Evolutionary conservation across 176 grass and related monocot genomes (phyloP).

Genomic region (Eremochloa ophiuroides): DNA sequence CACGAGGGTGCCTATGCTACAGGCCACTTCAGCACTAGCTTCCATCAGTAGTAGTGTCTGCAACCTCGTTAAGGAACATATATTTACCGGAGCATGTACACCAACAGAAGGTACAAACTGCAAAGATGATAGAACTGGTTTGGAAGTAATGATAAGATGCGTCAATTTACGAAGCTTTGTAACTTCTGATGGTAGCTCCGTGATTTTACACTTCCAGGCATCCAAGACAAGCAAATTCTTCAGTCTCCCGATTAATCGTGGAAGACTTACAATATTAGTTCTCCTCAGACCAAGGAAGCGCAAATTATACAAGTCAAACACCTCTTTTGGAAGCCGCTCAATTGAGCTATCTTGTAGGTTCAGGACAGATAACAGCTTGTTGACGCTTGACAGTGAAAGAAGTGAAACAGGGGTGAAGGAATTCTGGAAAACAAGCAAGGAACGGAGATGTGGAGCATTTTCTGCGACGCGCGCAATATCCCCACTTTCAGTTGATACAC

Average conservation of each 20-base stretch:
- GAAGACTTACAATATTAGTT: slow-evolving; percentile 21
- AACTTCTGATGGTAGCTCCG: slow-evolving; percentile 28
- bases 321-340: slow-evolving; percentile 24
- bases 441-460: slow-evolving; percentile 20
- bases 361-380: slow-evolving; percentile 28
- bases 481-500: slow-evolving; percentile 30
- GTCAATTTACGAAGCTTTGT: slow-evolving; percentile 31
- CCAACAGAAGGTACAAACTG: slow-evolving; percentile 30
- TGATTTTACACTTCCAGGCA: slow-evolving; percentile 17
- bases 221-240: slow-evolving; percentile 32
- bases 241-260: slow-evolving; percentile 32
- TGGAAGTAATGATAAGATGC: slow-evolving; percentile 27
- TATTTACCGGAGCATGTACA: slow-evolving; percentile 8
- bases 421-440: slow-evolving; percentile 36
- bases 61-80: slow-evolving; percentile 22
- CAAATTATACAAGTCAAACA: slow-evolving; percentile 38
- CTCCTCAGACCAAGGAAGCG: slow-evolving; percentile 36
- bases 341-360: slow-evolving; percentile 34
- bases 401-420: slow-evolving; percentile 14
- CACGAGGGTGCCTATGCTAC: slow-evolving; percentile 15
- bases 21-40: slow-evolving; percentile 26
- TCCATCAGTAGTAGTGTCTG: slow-evolving; percentile 32
- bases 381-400: slow-evolving; percentile 17
- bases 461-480: slow-evolving; percentile 15
- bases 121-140: slow-evolving; percentile 4